These are phyloP conservation scores for Bisporella sp. DNA, from an alignment of 2,329 filamentous ascomycete genomes.

Conservation along the genomic window DNA sequence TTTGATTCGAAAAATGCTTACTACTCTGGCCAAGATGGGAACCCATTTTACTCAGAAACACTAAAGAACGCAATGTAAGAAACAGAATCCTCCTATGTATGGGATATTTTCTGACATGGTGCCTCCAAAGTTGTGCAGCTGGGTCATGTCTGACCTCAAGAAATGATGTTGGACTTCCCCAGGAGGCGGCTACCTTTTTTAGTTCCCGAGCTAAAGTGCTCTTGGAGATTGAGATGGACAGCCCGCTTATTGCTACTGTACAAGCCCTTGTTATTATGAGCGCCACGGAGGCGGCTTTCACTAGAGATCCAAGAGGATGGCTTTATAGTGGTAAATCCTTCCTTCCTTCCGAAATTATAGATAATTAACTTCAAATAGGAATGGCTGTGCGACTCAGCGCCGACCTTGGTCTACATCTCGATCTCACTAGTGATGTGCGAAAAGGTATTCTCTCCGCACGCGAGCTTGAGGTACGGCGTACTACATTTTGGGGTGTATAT, in stretches of 20 bases:
- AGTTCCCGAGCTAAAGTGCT: constrained; percentile 36
- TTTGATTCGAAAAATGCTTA: too few relatives aligned
- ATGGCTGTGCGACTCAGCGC: constrained; percentile 8
- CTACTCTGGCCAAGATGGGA: too few relatives aligned
- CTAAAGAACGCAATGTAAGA: too few relatives aligned
- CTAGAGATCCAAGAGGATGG: constrained; percentile 38
- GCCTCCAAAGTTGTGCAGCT: too few relatives aligned
- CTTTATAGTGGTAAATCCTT: constrained; percentile 33
- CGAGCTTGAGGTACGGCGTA: neutral
- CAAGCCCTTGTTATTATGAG: constrained; percentile 40
- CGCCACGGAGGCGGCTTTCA: constrained; percentile 35
- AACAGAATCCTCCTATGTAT: too few relatives aligned
- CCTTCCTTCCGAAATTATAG: neutral
- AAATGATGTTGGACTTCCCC: neutral
- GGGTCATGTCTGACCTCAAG: too few relatives aligned
- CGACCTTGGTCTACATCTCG: constrained; percentile 9
- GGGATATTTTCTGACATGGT: too few relatives aligned
- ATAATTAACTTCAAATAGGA: neutral
- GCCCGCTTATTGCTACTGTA: constrained; percentile 39
- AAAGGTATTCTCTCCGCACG: neutral
- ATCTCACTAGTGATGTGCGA: neutral
- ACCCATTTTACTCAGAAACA: too few relatives aligned
- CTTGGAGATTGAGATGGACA: constrained; percentile 40
- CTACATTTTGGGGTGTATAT: neutral
- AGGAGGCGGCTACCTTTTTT: constrained; percentile 30